Base-by-base conservation (phyloP, 2,329 filamentous ascomycete genomes). In the Neofusicoccum sp. region DNA sequence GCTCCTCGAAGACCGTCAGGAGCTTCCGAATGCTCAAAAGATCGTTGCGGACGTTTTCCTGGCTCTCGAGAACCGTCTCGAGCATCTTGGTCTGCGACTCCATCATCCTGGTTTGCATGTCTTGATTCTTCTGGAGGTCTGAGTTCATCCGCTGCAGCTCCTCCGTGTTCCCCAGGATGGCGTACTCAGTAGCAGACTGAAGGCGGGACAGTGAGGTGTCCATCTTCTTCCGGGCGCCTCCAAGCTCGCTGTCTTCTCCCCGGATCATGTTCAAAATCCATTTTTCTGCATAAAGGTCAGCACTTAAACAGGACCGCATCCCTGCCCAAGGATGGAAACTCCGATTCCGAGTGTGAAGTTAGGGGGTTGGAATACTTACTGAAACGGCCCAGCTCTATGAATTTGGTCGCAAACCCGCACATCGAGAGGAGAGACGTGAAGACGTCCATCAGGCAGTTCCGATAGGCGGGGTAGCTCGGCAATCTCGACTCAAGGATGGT, bases 381-480 rank as follows among this genome's bases (percentile, higher is more conserved):
- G 41, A 75, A 74, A 9, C 71, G 66, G 24, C 60, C 49, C 14
- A 43, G 49, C 33, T 62, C 59, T 6, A 56, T 57, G 49, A 31
- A 73, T 70, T 45, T 70, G 70, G 1, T 73, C 69, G 56, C 72
- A 68, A 8, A 68, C 68, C 30, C 73, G 73, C 61, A 76, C 65
- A 6, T 64, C 65, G 14, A 74, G 60, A 49, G 75, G 65, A 0
- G 73, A 70, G 1, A 67, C 68, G 48, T 76, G 38, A 41, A 77
- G 0, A 76, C 75, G 9, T 73, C 70, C 67, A 75, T 73, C 2
- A 77, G 61, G 36, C 70, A 74, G 34, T 69, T 72, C 43, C 71
- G 67, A 38, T 75, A 75, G 1, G 69, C 69, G 16, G 63, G 69
- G 28, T 66, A 44, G 9, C 67, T 64, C 0, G 73, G 71, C 1